Percentiles rank a stretch among this genome's conserved stretches.
Conservation (phyloP, 805 yeast genomes). For the Nakazawaea populi region DNA sequence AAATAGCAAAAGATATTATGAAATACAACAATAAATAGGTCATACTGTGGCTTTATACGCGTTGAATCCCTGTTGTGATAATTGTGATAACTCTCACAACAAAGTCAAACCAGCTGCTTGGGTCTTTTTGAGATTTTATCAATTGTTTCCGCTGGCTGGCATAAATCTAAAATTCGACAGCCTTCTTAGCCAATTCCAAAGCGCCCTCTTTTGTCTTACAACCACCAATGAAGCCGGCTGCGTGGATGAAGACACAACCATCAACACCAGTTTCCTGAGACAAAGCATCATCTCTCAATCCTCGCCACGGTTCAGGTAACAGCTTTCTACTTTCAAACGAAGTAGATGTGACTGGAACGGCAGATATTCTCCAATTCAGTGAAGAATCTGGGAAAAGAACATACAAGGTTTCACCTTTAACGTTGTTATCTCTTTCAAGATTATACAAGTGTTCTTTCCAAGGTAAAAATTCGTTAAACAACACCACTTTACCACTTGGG, state of each 20-base stretch:
- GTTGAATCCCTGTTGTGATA: no score
- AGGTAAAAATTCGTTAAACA: conserved; percentile 75
- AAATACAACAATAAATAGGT: no score
- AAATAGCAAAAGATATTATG: no score
- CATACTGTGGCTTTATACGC: no score
- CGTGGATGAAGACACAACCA: conserved; percentile 89
- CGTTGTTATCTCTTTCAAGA: conserved; percentile 56
- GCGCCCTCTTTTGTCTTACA: conserved; percentile 77
- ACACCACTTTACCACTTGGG: conserved; percentile 64
- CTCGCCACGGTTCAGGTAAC: conserved; percentile 89
- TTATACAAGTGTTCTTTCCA: conserved; percentile 92
- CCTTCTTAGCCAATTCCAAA: conserved; percentile 58
- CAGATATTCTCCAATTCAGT: conserved; percentile 78
- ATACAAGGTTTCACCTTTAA: conserved; percentile 56
- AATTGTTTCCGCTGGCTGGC: no score
- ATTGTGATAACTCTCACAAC: no score
- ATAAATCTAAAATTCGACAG: conserved; percentile 16
- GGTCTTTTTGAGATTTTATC: no score
- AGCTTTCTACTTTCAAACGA: conserved; percentile 84
- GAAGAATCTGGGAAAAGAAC: conserved; percentile 77
- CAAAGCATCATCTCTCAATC: conserved; percentile 85
- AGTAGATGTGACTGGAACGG: conserved; percentile 75
- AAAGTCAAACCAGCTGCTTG: no score
- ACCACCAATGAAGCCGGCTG: conserved; percentile 97
- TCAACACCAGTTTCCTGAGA: conserved; percentile 71